A percentile compares a stretch with the other conserved stretches of the same genome.
phyloP scores from a whole-genome alignment of 495 filamentous ascomycete genomes.

The Filosporella fistucella region DNA sequence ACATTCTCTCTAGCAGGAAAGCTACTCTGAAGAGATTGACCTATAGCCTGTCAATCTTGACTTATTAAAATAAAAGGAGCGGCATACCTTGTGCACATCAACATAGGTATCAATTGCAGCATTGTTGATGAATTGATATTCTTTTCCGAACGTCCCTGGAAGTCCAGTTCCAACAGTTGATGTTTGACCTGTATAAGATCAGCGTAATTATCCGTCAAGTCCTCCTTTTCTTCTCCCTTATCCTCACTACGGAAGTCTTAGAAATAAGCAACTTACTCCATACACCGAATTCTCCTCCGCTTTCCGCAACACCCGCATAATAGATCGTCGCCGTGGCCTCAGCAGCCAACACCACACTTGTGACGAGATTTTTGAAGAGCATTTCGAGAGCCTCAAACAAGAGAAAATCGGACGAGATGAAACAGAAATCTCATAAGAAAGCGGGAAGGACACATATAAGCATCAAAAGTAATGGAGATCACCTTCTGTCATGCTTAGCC shows the following conservation, averaged over 20 bases:
- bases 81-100: slow-evolving; percentile 37
- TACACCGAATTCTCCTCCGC: slow-evolving; percentile 48
- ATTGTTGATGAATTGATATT: slow-evolving; percentile 46
- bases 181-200: slow-evolving; percentile 4
- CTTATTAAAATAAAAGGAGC: background rate
- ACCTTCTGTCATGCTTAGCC: no score
- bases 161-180: slow-evolving; percentile 37
- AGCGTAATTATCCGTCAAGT: background rate
- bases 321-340: slow-evolving; percentile 42
- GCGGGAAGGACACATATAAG: no score
- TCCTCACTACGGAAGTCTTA: slow-evolving; percentile 22
- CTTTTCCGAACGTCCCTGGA: slow-evolving; percentile 43
- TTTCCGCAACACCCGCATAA: slow-evolving; percentile 50
- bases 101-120: slow-evolving; percentile 38
- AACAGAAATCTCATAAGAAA: no score
- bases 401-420: no score
- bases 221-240: no score
- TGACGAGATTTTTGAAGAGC: slow-evolving; percentile 7
- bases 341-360: slow-evolving; percentile 25
- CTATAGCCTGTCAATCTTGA: slow-evolving; percentile 8
- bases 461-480: no score
- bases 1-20: slow-evolving; percentile 50
- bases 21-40: slow-evolving; percentile 47
- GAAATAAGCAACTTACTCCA: slow-evolving; percentile 27
- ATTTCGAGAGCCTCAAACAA: slow-evolving; percentile 6